Conservation (phyloP, 176 grass and related monocot species). For the Rhynchospora breviuscula region DNA sequence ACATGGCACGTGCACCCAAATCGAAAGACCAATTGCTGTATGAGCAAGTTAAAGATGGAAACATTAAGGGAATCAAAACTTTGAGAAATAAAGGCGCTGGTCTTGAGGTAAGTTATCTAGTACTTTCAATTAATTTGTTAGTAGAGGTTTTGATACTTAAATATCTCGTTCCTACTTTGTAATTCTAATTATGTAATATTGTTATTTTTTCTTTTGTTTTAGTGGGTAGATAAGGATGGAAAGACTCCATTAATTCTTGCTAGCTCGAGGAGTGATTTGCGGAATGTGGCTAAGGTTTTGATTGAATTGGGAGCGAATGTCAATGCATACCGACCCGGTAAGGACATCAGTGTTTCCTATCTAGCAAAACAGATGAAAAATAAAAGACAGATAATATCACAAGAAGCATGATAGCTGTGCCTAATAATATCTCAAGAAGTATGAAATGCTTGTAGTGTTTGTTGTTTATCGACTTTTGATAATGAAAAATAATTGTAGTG, state of each 20-base stretch:
- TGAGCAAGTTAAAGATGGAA: slow-evolving; percentile 83
- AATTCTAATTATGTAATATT: slow-evolving; percentile 5
- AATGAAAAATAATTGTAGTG: background rate
- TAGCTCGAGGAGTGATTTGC: slow-evolving; percentile 60
- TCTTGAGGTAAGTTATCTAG: slow-evolving; percentile 42
- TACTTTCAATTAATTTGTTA: background rate
- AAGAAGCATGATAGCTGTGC: background rate
- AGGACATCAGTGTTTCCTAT: background rate
- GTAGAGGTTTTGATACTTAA: background rate
- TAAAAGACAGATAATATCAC: no score
- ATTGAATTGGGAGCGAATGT: slow-evolving; percentile 84
- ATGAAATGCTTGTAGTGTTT: background rate
- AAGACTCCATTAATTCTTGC: slow-evolving; percentile 82
- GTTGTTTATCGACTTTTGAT: background rate
- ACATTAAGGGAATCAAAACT: slow-evolving; percentile 52
- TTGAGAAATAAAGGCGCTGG: slow-evolving; percentile 59
- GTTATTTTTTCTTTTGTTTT: slow-evolving; percentile 7
- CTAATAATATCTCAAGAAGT: background rate
- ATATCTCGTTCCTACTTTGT: background rate
- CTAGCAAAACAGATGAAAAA: background rate
- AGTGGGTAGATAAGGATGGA: slow-evolving; percentile 97
- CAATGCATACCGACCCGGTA: slow-evolving; percentile 75
- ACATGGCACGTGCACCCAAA: background rate
- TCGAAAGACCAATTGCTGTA: slow-evolving; percentile 92
- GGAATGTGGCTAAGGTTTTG: slow-evolving; percentile 49